Evolutionary conservation across 148 eudicot genomes (phyloP), one percentile per base, ranked within the genome.

Genomic region (Vaccinium vitisidaea): DNA sequence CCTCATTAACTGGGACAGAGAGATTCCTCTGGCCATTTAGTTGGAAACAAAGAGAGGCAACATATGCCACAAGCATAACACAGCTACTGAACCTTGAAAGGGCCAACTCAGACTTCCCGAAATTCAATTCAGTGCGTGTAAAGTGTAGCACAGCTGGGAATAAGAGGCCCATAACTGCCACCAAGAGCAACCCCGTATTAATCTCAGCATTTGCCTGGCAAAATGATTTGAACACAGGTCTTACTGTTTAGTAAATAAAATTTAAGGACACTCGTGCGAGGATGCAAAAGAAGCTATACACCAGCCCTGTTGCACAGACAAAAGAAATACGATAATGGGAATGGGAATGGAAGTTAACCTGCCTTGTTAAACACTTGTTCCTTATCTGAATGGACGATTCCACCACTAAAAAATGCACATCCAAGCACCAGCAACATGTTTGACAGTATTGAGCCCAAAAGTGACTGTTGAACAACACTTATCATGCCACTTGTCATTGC

Each of bases 81-180:
- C 88, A 88, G 80, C 91, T 88, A 86, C 90, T 88, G 83, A 88
- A 88, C 80, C 91, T 88, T 53, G 91, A 90, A 76, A 90, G 91
- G 36, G 88, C 88, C 36, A 88, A 81, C 78, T 88, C 90, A 32
- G 91, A 90, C 80, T 84, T 86, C 79, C 90, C 91, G 75, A 56
- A 61, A 84, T 89, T 86, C 88, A 89, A 61, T 82, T 89, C 91
- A 48, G 91, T 86, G 76, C 67, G 91, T 25, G 91, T 89, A 59
- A 77, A 53, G 11, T 87, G 89, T 55, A 89, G 88, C 30, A 87
- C 91, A 50, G 89, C 88, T 54, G 91, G 91, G 70, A 89, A 89
- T 32, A 86, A 82, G n/a, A 89, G 67, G 80, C 88, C 83, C 91
- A 89, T 89, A 9, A 87, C 90, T 71, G 90, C 91, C 91, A 89